Base-by-base conservation (phyloP, 164 flowering plant genomes). In the Paratinospora sagittata region DNA sequence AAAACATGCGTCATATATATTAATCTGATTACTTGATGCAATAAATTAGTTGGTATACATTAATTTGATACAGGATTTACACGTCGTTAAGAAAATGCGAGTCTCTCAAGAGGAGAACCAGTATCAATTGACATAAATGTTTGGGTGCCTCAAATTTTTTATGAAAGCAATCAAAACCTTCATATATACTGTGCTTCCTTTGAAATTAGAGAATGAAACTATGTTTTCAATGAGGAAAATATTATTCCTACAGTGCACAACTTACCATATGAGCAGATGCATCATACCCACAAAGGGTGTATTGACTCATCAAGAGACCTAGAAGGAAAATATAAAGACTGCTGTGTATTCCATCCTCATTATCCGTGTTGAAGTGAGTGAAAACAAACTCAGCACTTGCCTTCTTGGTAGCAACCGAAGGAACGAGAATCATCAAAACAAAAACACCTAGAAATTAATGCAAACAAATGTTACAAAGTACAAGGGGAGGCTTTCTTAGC, bases 201-300 rank as follows among this genome's bases (percentile, higher is more conserved):
- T n/a, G n/a, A n/a, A n/a, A n/a, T n/a, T n/a, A n/a, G n/a, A n/a
- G n/a, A n/a, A n/a, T n/a, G n/a, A n/a, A n/a, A n/a, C n/a, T n/a
- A n/a, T n/a, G n/a, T n/a, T n/a, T n/a, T n/a, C n/a, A n/a, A n/a
- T n/a, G n/a, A n/a, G n/a, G n/a, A n/a, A n/a, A n/a, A n/a, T n/a
- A n/a, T n/a, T n/a, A n/a, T n/a, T n/a, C n/a, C n/a, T n/a, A n/a
- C n/a, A n/a, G n/a, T n/a, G n/a, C n/a, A 36, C 39, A 36, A 36
- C 39, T 36, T 72, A 92, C 97, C 98, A 94, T 89, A 75, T 94
- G 97, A 43, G 97, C 98, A 78, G 98, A 92, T 36, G 98, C 97
- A 85, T 94, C 98, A 80, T 90, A 94, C 3, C 98, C 98, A 30
- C 92, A 78, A 2, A 94, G 84, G 12, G 97, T 94, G 73, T 90